phyloP scores from a whole-genome alignment of 2,329 filamentous ascomycete genomes.

The Aurifilum marmelostoma region DNA sequence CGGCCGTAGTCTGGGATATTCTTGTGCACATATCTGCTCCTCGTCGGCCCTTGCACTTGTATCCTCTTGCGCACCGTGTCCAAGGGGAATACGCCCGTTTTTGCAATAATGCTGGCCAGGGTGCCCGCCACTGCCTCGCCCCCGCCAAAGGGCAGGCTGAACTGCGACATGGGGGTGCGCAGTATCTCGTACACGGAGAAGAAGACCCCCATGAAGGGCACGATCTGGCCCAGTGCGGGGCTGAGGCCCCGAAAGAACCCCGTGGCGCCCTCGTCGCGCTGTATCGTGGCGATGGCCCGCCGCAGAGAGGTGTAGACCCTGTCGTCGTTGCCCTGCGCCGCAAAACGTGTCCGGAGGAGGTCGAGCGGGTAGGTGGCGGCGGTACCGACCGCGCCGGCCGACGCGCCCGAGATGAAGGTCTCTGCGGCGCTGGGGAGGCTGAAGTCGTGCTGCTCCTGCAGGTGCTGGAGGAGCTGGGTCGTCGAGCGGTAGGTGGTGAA shows the following conservation, averaged over 20 bases:
- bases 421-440: slow-evolving; percentile 67
- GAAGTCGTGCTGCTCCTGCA: slow-evolving; percentile 37
- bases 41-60: slow-evolving; percentile 91
- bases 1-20: slow-evolving; percentile 84
- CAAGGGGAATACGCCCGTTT: slow-evolving; percentile 89
- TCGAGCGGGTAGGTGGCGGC: slow-evolving; percentile 89
- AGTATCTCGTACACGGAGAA: slow-evolving; percentile 87
- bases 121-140: slow-evolving; percentile 85
- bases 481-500: slow-evolving; percentile 85
- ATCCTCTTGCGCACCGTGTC: slow-evolving; percentile 91
- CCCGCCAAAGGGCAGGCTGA: slow-evolving; percentile 70
- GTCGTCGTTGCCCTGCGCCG: slow-evolving; percentile 79
- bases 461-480: slow-evolving; percentile 65
- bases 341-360: slow-evolving; percentile 89
- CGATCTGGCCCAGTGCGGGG: slow-evolving; percentile 82
- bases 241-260: slow-evolving; percentile 90
- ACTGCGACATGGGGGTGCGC: slow-evolving; percentile 58
- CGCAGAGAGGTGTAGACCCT: slow-evolving; percentile 77
- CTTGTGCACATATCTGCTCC: slow-evolving; percentile 75
- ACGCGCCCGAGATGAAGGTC: slow-evolving; percentile 81
- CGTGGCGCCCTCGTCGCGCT: slow-evolving; percentile 68
- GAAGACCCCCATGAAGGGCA: slow-evolving; percentile 97
- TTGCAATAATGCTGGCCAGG: slow-evolving; percentile 77
- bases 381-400: slow-evolving; percentile 82
- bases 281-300: slow-evolving; percentile 73